phyloP scores from a whole-genome alignment of 2,329 filamentous ascomycete species.

The Massarina eburnea region DNA sequence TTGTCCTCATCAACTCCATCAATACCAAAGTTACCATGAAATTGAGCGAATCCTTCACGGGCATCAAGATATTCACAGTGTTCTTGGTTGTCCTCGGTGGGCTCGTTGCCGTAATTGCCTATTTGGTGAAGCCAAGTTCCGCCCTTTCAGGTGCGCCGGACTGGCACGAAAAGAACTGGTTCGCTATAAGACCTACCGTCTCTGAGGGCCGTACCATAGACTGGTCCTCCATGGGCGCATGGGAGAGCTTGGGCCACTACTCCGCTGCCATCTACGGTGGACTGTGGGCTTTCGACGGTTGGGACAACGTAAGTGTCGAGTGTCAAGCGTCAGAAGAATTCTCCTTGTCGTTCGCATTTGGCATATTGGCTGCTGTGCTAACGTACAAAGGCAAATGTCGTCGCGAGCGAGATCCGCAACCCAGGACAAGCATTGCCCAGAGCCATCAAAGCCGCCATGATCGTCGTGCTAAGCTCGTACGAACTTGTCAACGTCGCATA shows the following conservation, averaged over 20 bases:
- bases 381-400: constrained; percentile 39
- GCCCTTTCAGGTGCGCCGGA: constrained; percentile 34
- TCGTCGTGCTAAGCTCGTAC: constrained; percentile 62
- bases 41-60: constrained; percentile 46
- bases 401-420: constrained; percentile 41
- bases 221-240: constrained; percentile 49
- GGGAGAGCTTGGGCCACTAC: constrained; percentile 63
- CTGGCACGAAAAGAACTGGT: constrained; percentile 56
- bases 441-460: constrained; percentile 63
- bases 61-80: constrained; percentile 42
- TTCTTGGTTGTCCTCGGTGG: constrained; percentile 35
- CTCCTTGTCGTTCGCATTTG: constrained; percentile 21
- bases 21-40: constrained; percentile 45
- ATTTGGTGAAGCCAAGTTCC: constrained; percentile 29
- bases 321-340: no score
- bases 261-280: constrained; percentile 64
- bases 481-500: constrained; percentile 63
- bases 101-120: constrained; percentile 31
- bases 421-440: constrained; percentile 53
- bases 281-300: constrained; percentile 66
- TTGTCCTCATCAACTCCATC: constrained; percentile 49
- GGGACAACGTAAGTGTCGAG: constrained; percentile 59
- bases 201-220: constrained; percentile 46
- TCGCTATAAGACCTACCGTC: constrained; percentile 53
- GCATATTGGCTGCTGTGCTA: not conserved